phyloP scores from a whole-genome alignment of 2,329 filamentous ascomycete species.

The Stenocarpella maydis region DNA sequence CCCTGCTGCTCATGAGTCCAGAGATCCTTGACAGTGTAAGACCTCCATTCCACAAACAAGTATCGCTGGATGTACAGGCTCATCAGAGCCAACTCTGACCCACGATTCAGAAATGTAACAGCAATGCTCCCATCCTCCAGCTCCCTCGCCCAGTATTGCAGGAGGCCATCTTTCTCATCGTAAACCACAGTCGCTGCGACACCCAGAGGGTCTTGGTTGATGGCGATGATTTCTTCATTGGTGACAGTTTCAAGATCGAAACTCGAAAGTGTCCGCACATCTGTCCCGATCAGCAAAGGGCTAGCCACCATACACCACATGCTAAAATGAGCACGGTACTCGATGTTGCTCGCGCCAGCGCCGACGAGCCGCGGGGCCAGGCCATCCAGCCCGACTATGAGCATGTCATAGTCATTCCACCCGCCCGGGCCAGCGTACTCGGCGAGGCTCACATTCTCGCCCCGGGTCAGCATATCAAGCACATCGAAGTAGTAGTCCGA shows the following conservation, averaged over 20 bases:
- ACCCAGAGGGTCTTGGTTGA: constrained; percentile 27
- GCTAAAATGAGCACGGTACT: constrained; percentile 27
- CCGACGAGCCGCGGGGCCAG: constrained; percentile 20
- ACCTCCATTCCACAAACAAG: constrained; percentile 28
- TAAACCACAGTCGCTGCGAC: constrained; percentile 14
- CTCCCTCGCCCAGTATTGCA: constrained; percentile 29
- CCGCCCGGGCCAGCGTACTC: constrained; percentile 23
- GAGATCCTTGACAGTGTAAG: constrained; percentile 28
- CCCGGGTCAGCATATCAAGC: constrained; percentile 44
- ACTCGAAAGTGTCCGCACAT: constrained; percentile 6
- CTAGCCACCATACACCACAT: constrained; percentile 30
- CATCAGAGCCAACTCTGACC: constrained; percentile 21
- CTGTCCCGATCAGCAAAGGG: constrained; percentile 25
- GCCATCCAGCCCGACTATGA: constrained; percentile 28
- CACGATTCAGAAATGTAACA: constrained; percentile 29
- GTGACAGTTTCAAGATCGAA: constrained; percentile 29
- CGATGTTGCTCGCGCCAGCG: constrained; percentile 26
- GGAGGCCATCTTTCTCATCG: constrained; percentile 9
- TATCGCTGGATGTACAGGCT: constrained; percentile 20
- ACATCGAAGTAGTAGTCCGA: constrained; percentile 49
- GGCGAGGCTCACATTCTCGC: constrained; percentile 23
- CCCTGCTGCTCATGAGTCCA: constrained; percentile 28
- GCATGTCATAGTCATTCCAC: constrained; percentile 34
- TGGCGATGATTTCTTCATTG: constrained; percentile 29
- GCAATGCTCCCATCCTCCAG: constrained; percentile 23